phyloP scores from a whole-genome alignment of 495 filamentous ascomycete genomes.

The Parathielavia hyrcaniae region DNA sequence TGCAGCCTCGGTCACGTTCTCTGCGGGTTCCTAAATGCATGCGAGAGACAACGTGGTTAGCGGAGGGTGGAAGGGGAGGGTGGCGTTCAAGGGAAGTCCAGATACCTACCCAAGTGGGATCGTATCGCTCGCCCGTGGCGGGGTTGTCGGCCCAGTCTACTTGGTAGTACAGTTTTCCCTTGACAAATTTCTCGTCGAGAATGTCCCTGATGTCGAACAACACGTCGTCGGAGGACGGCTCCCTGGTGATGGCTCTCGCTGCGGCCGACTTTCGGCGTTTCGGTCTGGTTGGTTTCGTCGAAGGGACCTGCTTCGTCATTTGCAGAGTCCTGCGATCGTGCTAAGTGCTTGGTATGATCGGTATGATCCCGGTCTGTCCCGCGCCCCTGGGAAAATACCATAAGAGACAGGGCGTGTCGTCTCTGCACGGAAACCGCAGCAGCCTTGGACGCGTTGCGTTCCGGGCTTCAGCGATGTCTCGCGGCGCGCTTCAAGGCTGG shows the following conservation, averaged over 20 bases:
- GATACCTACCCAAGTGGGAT: constrained; percentile 38
- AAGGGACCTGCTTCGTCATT: background rate
- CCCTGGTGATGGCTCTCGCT: background rate
- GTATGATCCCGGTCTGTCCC: background rate
- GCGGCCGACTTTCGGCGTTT: constrained; percentile 13
- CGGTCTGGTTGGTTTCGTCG: constrained; percentile 4
- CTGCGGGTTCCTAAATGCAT: constrained; percentile 33
- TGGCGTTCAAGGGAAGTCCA: background rate
- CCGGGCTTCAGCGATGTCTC: background rate
- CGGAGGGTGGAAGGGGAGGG: background rate
- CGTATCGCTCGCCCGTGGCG: constrained; percentile 30
- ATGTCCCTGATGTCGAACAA: constrained; percentile 34
- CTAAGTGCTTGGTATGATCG: background rate
- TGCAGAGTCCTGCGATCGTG: background rate
- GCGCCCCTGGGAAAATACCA: background rate
- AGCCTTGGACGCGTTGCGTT: no score
- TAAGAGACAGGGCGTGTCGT: background rate
- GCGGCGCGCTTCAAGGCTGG: constrained; percentile 17
- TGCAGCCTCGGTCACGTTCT: constrained; percentile 30
- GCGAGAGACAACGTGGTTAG: constrained; percentile 14
- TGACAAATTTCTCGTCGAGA: constrained; percentile 33
- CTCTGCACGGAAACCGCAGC: no score
- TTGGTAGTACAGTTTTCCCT: constrained; percentile 30
- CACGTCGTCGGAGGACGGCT: constrained; percentile 10
- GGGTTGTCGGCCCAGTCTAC: constrained; percentile 41